Base-by-base conservation (phyloP, 495 filamentous ascomycete genomes). In the Penicillium pancosmium region DNA sequence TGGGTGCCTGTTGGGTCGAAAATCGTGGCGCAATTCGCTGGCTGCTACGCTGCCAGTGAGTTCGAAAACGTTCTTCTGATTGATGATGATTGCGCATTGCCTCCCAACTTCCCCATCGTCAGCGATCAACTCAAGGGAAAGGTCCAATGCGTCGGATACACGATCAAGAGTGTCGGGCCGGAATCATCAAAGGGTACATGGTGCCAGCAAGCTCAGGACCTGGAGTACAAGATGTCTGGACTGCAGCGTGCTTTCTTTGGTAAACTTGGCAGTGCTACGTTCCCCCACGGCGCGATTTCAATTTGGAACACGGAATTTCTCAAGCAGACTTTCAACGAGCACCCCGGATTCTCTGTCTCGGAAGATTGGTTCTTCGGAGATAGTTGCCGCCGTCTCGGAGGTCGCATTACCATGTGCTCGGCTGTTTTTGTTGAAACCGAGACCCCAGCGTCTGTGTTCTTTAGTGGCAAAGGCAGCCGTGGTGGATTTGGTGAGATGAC, bases 401-500 rank as follows among this genome's bases (percentile, higher is more conserved):
- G 73, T 16, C 65, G 79, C 0, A 79, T 82, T 43, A 71, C 72
- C 33, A 81, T 82, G 79, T 80, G 78, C 47, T 76, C 75, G 15
- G 68, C 73, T 18, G 73, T 78, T 12, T 81, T 82, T 46, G 78
- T 82, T 3, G 78, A 81, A 44, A 82, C 78, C 0, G 73, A 77
- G 44, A 78, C 78, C 1, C 79, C 79, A 0, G 54, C 70, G 11
- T 66, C 68, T 9, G 66, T 82, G 13, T 77, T 82, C 36, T 71
- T 75, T 38, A 65, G 61, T 36, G 67, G 71, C 13, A 65, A 72
- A 21, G 65, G 73, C 2, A 61, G 70, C 15, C 67, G 79, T 16
- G 79, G 79, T 36, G 79, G 79, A 3, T 82, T 81, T 49, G 79
- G 79, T 2, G 79, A 82, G 58, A 81, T 78, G 79, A 81, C 79